phyloP scores from a whole-genome alignment of 1,284 basidiomycete genomes.

The Ustilago loliicola region DNA sequence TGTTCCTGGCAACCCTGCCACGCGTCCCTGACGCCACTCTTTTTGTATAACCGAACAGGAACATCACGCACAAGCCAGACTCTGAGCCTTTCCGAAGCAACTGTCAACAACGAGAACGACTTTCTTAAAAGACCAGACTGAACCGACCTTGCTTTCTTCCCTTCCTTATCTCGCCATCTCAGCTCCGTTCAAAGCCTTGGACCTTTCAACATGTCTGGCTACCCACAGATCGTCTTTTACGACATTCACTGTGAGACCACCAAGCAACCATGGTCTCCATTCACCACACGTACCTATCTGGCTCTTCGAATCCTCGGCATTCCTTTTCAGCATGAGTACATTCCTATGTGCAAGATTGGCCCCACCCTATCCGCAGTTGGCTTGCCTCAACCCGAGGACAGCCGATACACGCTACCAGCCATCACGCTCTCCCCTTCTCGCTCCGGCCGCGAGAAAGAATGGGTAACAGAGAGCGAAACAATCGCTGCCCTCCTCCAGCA shows the following conservation, averaged over 20 bases:
- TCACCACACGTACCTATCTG: conserved; percentile 35
- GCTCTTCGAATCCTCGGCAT: conserved; percentile 36
- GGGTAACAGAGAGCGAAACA: conserved; percentile 28
- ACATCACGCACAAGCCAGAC: conserved; percentile 2
- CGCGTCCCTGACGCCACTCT: background rate
- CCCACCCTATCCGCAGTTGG: conserved; percentile 9
- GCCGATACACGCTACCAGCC: conserved; percentile 25
- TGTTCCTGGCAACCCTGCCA: background rate
- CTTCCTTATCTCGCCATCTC: background rate
- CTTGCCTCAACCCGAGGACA: background rate
- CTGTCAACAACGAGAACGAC: background rate
- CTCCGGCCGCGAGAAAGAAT: conserved; percentile 6
- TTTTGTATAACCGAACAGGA: background rate
- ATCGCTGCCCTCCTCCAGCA: conserved; percentile 29
- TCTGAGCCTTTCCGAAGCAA: background rate
- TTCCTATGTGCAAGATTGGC: conserved; percentile 28
- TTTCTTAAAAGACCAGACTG: too few relatives aligned
- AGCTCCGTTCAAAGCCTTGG: too few relatives aligned
- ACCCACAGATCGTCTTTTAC: conserved; percentile 35
- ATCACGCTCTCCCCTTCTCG: conserved; percentile 23
- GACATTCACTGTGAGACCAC: conserved; percentile 34
- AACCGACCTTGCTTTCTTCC: background rate
- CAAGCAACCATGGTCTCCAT: conserved; percentile 39
- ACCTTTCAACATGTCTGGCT: conserved; percentile 15
- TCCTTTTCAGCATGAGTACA: conserved; percentile 19